These are phyloP conservation scores for Myxozyma lipomycoides DNA, from an alignment of 805 yeast species.

Conservation along the genomic window DNA sequence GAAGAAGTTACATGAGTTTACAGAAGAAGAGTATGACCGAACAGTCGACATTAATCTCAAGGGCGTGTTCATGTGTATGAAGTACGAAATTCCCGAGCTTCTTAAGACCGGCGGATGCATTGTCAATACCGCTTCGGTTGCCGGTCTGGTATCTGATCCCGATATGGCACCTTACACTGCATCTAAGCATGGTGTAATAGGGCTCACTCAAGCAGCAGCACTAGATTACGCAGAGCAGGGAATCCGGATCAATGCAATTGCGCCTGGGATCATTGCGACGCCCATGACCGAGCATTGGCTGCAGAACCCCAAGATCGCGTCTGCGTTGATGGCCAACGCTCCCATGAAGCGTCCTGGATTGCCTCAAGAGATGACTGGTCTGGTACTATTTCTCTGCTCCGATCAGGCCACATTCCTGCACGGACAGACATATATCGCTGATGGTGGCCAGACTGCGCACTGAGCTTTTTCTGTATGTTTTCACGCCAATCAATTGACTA, in stretches of 20 bases:
- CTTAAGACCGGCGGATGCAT: constrained; percentile 34
- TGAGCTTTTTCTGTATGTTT: no score
- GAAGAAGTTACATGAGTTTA: constrained; percentile 35
- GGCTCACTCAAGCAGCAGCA: constrained; percentile 44
- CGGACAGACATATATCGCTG: constrained; percentile 58
- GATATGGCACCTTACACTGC: constrained; percentile 39
- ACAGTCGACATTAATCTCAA: constrained; percentile 38
- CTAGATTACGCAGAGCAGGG: constrained; percentile 57
- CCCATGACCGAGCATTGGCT: constrained; percentile 48
- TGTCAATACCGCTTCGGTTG: constrained; percentile 40
- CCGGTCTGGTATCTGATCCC: constrained; percentile 38
- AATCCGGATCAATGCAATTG: constrained; percentile 52
- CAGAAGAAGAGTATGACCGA: constrained; percentile 38
- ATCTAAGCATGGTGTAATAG: constrained; percentile 40
- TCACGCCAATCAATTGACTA: no score
- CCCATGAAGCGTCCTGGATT: constrained; percentile 60
- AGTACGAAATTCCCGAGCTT: constrained; percentile 38
- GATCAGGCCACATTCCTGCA: constrained; percentile 51
- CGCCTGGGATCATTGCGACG: constrained; percentile 59
- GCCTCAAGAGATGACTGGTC: constrained; percentile 59
- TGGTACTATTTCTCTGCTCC: constrained; percentile 55
- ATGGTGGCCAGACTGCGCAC: constrained; percentile 43
- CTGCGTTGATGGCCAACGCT: constrained; percentile 36
- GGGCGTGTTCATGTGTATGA: constrained; percentile 38
- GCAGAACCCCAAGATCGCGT: constrained; percentile 38